Conservation (phyloP, 805 yeast genomes). For the Brettanomyces anomalus region DNA sequence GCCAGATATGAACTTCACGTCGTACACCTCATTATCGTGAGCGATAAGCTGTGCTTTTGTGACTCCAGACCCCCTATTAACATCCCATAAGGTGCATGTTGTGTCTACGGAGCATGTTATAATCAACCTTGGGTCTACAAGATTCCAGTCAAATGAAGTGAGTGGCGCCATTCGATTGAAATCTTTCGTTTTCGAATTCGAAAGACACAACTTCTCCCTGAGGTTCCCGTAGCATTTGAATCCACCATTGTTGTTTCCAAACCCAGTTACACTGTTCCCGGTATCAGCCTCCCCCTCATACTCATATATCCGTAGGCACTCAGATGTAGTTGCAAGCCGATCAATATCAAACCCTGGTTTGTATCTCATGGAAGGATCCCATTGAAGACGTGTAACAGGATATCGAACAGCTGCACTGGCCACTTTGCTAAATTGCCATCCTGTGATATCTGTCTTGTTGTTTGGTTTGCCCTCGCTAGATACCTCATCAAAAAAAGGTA, state of each 20-base stretch:
- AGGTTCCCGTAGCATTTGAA: conserved; percentile 8
- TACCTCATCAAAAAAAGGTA: conserved; percentile 10
- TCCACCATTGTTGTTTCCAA: conserved; percentile 1
- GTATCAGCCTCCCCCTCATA: conserved; percentile 11
- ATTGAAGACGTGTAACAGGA: conserved; percentile 64
- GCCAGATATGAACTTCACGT: conserved; percentile 73
- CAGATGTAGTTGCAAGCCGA: conserved; percentile 61
- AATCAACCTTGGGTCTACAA: conserved; percentile 54
- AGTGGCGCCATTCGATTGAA: conserved; percentile 69
- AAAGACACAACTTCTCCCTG: conserved; percentile 32
- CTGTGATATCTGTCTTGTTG: conserved; percentile 16
- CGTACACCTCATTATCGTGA: conserved; percentile 91
- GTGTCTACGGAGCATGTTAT: conserved; percentile 91
- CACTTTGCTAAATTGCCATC: conserved; percentile 24
- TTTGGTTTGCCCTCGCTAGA: conserved; percentile 11
- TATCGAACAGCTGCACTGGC: conserved; percentile 35
- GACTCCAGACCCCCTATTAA: conserved; percentile 45
- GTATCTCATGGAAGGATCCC: conserved; percentile 49
- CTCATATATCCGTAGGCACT: conserved; percentile 50
- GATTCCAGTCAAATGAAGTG: conserved; percentile 92
- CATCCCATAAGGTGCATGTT: conserved; percentile 95
- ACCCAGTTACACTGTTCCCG: not conserved
- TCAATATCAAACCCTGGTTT: conserved; percentile 21
- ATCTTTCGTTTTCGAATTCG: conserved; percentile 34
- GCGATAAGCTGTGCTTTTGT: conserved; percentile 94